phyloP scores from a whole-genome alignment of 805 yeast species.

The Metahyphopichia silvanorum region DNA sequence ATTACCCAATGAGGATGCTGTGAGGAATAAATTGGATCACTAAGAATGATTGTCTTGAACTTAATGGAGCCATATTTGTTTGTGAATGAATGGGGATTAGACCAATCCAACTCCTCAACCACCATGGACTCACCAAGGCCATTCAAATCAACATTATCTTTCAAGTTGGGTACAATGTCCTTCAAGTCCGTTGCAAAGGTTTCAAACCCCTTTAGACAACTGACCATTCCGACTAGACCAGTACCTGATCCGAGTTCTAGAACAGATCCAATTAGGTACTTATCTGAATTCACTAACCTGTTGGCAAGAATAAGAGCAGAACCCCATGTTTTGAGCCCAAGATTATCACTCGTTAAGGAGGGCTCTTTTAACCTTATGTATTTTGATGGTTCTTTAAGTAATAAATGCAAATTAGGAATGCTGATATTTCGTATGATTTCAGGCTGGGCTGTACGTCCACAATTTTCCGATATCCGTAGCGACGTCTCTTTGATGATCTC shows the following conservation, averaged over 20 bases:
- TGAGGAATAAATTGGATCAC: slow-evolving; percentile 87
- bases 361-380: slow-evolving; percentile 65
- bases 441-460: slow-evolving; percentile 85
- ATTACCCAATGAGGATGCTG: slow-evolving; percentile 76
- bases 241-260: slow-evolving; percentile 95
- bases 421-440: slow-evolving; percentile 58
- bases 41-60: slow-evolving; percentile 63
- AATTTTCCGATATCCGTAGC: slow-evolving; percentile 67
- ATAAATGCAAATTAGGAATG: slow-evolving; percentile 32
- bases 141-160: slow-evolving; percentile 57
- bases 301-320: slow-evolving; percentile 71
- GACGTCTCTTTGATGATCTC: slow-evolving; percentile 56
- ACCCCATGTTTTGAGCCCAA: slow-evolving; percentile 97
- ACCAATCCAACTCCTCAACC: slow-evolving; percentile 75
- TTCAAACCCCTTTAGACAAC: slow-evolving; percentile 49
- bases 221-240: slow-evolving; percentile 79
- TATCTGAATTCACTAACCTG: slow-evolving; percentile 34
- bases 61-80: slow-evolving; percentile 20
- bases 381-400: slow-evolving; percentile 14
- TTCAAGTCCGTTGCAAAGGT: slow-evolving; percentile 71
- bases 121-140: slow-evolving; percentile 17
- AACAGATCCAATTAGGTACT: slow-evolving; percentile 25
- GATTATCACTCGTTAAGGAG: slow-evolving; percentile 76
- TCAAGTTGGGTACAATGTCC: slow-evolving; percentile 69
- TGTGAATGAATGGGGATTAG: slow-evolving; percentile 45